Percentiles rank a stretch among this genome's conserved stretches.
phyloP scores from a whole-genome alignment of 1,139 yeast species.

The Suhomyces maxii region DNA sequence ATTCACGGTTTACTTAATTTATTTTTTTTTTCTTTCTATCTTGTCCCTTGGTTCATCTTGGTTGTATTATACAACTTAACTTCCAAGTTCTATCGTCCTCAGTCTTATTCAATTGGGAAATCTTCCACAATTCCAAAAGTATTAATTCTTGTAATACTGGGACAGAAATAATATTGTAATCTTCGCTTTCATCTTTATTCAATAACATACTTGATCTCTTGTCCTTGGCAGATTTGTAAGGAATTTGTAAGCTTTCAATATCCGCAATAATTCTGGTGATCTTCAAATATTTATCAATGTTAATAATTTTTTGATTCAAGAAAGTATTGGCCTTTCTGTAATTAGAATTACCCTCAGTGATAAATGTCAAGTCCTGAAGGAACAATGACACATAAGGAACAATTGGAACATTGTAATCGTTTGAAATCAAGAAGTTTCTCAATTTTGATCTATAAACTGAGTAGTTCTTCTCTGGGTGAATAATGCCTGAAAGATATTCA shows the following conservation, averaged over 20 bases:
- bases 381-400: slow-evolving; percentile 87
- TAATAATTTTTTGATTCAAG: slow-evolving; percentile 61
- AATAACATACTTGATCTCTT: slow-evolving; percentile 24
- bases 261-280: slow-evolving; percentile 75
- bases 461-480: slow-evolving; percentile 85
- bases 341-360: slow-evolving; percentile 82
- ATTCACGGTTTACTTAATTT: too few relatives aligned
- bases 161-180: slow-evolving; percentile 33
- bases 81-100: slow-evolving; percentile 74
- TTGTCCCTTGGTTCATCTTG: slow-evolving; percentile 20
- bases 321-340: slow-evolving; percentile 62
- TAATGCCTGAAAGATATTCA: slow-evolving; percentile 65
- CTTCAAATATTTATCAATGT: slow-evolving; percentile 79
- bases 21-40: too few relatives aligned
- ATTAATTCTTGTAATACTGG: slow-evolving; percentile 63
- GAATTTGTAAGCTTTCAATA: slow-evolving; percentile 72
- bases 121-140: slow-evolving; percentile 68
- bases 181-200: slow-evolving; percentile 9
- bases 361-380: slow-evolving; percentile 83
- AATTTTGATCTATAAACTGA: slow-evolving; percentile 70
- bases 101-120: slow-evolving; percentile 55
- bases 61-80: slow-evolving; percentile 58
- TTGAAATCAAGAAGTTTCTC: slow-evolving; percentile 52
- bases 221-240: slow-evolving; percentile 38
- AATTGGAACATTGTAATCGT: slow-evolving; percentile 62